These are phyloP conservation scores for Scheffersomyces spartinae DNA, from an alignment of 805 yeast species.

Conservation along the genomic window DNA sequence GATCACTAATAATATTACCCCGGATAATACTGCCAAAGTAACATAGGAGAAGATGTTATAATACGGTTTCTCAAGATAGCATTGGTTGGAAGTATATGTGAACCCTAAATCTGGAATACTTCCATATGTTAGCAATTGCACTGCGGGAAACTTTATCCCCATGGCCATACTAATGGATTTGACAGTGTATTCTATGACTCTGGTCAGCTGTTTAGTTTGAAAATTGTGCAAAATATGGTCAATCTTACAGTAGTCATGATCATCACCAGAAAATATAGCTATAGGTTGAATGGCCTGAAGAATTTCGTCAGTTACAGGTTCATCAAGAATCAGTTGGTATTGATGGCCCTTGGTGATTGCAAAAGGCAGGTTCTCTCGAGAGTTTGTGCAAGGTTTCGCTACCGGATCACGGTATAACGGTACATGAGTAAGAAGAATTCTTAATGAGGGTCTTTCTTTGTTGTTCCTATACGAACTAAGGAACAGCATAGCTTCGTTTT, in stretches of 20 bases:
- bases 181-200: conserved; percentile 85
- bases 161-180: conserved; percentile 89
- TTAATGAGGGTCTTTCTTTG: conserved; percentile 15
- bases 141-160: conserved; percentile 79
- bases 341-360: conserved; percentile 71
- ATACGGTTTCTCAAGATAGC: too few species aligned
- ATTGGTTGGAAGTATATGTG: too few species aligned
- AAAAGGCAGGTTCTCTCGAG: conserved; percentile 55
- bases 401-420: conserved; percentile 68
- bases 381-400: conserved; percentile 58
- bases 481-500: conserved; percentile 39
- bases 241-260: conserved; percentile 89
- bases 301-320: conserved; percentile 45
- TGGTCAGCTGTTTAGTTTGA: too few species aligned
- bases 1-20: too few species aligned
- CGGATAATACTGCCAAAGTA: too few species aligned
- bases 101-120: too few species aligned
- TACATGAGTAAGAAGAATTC: conserved; percentile 73
- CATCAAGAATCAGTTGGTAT: conserved; percentile 80
- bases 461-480: conserved; percentile 29
- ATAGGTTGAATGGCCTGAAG: conserved; percentile 52
- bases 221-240: too few species aligned
- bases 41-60: too few species aligned
- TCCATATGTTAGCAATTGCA: conserved; percentile 71
- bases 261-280: conserved; percentile 82